Conservation (phyloP, 441 rosid genomes). For the Pelargonium cotyledonis region DNA sequence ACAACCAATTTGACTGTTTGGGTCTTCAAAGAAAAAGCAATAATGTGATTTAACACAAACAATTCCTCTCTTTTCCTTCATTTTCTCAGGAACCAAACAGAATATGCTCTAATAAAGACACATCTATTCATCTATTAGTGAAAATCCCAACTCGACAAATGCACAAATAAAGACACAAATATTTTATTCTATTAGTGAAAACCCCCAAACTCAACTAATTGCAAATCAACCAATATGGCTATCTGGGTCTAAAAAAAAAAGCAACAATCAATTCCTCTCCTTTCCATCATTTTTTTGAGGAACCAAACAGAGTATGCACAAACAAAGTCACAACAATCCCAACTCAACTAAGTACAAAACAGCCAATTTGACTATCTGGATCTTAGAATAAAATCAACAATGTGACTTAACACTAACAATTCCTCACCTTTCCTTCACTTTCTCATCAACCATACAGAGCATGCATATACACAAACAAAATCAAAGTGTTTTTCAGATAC, state of each 20-base stretch:
- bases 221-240: not conserved
- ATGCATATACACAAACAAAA: not conserved
- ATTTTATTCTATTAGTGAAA: too few relatives aligned
- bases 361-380: not conserved
- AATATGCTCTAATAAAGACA: too few relatives aligned
- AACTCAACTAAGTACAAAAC: not conserved
- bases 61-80: too few relatives aligned
- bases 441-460: constrained; percentile 12
- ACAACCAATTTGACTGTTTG: too few relatives aligned
- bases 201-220: too few relatives aligned
- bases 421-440: not conserved
- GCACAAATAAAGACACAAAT: too few relatives aligned
- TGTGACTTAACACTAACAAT: not conserved
- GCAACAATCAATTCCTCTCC: not conserved
- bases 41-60: not conserved
- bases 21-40: too few relatives aligned
- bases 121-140: too few relatives aligned
- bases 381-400: not conserved
- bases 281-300: not conserved
- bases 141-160: too few relatives aligned
- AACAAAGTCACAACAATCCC: not conserved
- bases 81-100: too few relatives aligned
- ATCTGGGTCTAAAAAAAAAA: not conserved
- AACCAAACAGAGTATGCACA: not conserved
- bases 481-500: not conserved